Base-by-base conservation (phyloP, 78 protist species). In the Dictyostelium capitatum region DNA sequence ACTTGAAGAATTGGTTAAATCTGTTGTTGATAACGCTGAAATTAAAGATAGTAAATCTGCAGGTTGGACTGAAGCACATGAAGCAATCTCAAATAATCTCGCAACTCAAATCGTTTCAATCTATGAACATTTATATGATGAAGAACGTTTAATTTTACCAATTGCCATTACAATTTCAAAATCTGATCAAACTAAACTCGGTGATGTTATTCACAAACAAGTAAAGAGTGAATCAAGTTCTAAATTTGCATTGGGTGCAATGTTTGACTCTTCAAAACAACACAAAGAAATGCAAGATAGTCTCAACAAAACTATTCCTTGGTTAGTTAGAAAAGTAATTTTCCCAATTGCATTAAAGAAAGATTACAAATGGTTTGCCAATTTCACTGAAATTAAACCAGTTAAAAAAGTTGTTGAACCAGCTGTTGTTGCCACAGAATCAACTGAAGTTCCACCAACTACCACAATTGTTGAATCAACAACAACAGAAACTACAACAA, bases 91-190 rank as follows among this genome's bases (percentile, higher is more conserved):
- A 62, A 10, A 3, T 7, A 83, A 83, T 37, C 6, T 83, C 47
- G 6, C 19, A 9, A 25, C 72, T 11, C 79, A 73, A 32, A 1
- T n/a, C 28, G 48, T 51, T 8, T 1, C 25, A 14, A 79, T 85
- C 64, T 41, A 73, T n/a, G 25, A 9, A 9, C 92, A 85, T 25
- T 85, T 85, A 10, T 41, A 23, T 15, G 92, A 85, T 30, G 92
- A 85, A 62, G 92, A 85, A 54, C 59, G 75, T 30, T 14, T 75
- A 5, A 25, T 85, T 9, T 14, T 85, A 7, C 92, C 92, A 74
- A 17, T 64, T 11, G 59, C 48, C 28, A 11, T 85, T 19, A 48
- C 30, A 8, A 72, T 85, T 17, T 20, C 82, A 25, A 85, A 85
- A 28, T 6, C 32, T 15, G 83, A 75, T 4, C 92, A 85, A 75